Conservation (phyloP, 2,329 filamentous ascomycete species). For the Ophiognomonia clavigignenti-juglandacearum region DNA sequence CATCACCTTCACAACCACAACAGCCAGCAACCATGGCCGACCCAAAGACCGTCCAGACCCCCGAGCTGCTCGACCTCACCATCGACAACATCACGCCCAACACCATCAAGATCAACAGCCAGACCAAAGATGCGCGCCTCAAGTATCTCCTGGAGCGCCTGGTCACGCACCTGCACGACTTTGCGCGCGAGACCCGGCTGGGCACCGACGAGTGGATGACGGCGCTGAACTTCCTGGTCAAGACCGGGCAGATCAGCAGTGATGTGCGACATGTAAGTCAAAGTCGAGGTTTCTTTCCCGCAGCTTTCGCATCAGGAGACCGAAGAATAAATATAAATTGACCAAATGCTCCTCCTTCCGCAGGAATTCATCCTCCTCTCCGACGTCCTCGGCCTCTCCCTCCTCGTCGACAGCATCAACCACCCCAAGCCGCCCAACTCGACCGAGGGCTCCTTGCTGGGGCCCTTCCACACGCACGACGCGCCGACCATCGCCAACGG, state of each 20-base stretch:
- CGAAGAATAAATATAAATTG: not conserved
- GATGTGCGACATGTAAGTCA: slow-evolving; percentile 64
- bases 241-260: slow-evolving; percentile 67
- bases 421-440: slow-evolving; percentile 67
- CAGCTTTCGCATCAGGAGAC: not conserved
- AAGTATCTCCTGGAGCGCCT: slow-evolving; percentile 68
- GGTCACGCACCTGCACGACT: slow-evolving; percentile 76
- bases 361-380: slow-evolving; percentile 79
- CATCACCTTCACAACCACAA: too few species aligned
- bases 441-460: slow-evolving; percentile 77
- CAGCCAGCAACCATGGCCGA: slow-evolving; percentile 2
- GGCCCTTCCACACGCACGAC: slow-evolving; percentile 80
- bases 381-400: slow-evolving; percentile 72
- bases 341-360: not conserved
- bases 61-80: slow-evolving; percentile 52
- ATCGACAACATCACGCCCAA: slow-evolving; percentile 79
- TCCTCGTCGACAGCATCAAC: slow-evolving; percentile 78
- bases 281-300: not conserved
- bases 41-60: slow-evolving; percentile 15
- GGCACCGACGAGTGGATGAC: slow-evolving; percentile 76
- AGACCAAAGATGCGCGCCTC: slow-evolving; percentile 58
- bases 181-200: slow-evolving; percentile 71
- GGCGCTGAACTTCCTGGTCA: slow-evolving; percentile 65
- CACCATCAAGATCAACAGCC: slow-evolving; percentile 68
- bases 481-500: slow-evolving; percentile 55